Conservation (phyloP, 345 rosid species). For the Arabidopsis suecica region DNA sequence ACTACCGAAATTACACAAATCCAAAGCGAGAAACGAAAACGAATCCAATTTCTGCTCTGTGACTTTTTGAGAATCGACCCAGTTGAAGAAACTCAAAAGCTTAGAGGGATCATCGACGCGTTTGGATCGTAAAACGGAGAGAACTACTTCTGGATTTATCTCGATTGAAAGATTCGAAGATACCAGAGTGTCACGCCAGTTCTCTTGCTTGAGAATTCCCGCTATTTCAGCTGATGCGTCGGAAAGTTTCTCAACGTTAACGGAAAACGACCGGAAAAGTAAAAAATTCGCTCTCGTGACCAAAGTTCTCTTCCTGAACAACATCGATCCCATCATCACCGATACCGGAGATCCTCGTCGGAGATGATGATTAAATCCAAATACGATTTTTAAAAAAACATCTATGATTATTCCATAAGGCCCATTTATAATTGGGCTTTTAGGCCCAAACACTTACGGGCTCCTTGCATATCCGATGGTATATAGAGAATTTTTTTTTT, state of each 20-base stretch:
- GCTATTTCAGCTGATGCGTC: constrained; percentile 47
- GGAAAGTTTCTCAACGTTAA: constrained; percentile 1
- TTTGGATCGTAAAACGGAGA: constrained; percentile 57
- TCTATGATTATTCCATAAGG: neutral
- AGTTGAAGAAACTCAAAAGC: constrained; percentile 68
- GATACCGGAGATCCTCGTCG: constrained; percentile 36
- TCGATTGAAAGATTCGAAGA: constrained; percentile 48
- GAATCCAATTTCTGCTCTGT: constrained; percentile 55
- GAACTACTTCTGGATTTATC: constrained; percentile 68
- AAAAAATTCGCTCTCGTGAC: neutral
- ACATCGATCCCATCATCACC: constrained; percentile 29
- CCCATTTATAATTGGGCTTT: neutral
- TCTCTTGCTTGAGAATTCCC: constrained; percentile 48
- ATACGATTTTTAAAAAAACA: no score
- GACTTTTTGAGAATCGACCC: constrained; percentile 53
- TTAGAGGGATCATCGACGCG: constrained; percentile 56
- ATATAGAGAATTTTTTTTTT: neutral
- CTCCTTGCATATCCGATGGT: neutral
- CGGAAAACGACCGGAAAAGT: constrained; percentile 42
- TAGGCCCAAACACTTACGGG: neutral
- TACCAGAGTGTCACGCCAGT: constrained; percentile 58
- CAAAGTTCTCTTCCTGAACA: constrained; percentile 13
- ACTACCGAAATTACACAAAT: constrained; percentile 56
- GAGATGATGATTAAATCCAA: neutral
- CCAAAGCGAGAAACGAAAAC: constrained; percentile 59